A percentile compares a stretch with the other conserved stretches of the same genome.
These are phyloP conservation scores for Marasmius sp. DNA, from an alignment of 1,284 basidiomycete genomes.

Conservation along the genomic window DNA sequence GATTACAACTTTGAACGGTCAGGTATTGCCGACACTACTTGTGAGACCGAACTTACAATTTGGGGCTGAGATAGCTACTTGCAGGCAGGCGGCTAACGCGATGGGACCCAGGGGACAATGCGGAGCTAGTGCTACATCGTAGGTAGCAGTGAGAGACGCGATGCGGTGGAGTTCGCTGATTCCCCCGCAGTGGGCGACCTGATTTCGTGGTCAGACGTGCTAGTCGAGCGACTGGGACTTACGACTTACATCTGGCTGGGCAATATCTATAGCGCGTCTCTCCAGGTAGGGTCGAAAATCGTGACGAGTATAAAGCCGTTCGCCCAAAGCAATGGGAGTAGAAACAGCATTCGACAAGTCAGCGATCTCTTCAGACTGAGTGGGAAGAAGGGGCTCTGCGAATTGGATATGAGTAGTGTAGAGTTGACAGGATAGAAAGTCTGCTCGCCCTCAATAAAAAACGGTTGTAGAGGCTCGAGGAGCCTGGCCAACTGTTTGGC, in stretches of 20 bases:
- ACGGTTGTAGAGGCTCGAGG: slow-evolving; percentile 63
- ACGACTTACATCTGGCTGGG: slow-evolving; percentile 67
- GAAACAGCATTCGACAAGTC: slow-evolving; percentile 62
- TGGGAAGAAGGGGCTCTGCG: slow-evolving; percentile 65
- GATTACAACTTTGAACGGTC: slow-evolving; percentile 47
- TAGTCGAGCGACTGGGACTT: neutral
- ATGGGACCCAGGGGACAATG: slow-evolving; percentile 71
- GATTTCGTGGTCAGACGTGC: neutral
- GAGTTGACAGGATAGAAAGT: neutral
- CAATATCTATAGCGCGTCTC: slow-evolving; percentile 68
- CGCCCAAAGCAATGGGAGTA: slow-evolving; percentile 72
- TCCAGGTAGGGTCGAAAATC: slow-evolving; percentile 76
- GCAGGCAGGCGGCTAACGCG: slow-evolving; percentile 70
- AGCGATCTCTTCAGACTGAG: slow-evolving; percentile 66
- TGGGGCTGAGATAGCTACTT: slow-evolving; percentile 52
- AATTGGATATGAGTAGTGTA: neutral
- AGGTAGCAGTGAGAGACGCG: slow-evolving; percentile 68
- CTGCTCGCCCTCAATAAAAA: slow-evolving; percentile 68
- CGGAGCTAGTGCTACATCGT: slow-evolving; percentile 63
- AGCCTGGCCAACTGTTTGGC: slow-evolving; percentile 74
- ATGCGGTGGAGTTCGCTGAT: slow-evolving; percentile 74
- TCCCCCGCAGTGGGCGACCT: slow-evolving; percentile 70
- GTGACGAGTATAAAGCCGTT: slow-evolving; percentile 66
- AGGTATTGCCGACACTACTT: neutral
- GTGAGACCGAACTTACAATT: slow-evolving; percentile 43